Base-by-base conservation (phyloP, 331 rosid genomes). In the Malus hybrid region DNA sequence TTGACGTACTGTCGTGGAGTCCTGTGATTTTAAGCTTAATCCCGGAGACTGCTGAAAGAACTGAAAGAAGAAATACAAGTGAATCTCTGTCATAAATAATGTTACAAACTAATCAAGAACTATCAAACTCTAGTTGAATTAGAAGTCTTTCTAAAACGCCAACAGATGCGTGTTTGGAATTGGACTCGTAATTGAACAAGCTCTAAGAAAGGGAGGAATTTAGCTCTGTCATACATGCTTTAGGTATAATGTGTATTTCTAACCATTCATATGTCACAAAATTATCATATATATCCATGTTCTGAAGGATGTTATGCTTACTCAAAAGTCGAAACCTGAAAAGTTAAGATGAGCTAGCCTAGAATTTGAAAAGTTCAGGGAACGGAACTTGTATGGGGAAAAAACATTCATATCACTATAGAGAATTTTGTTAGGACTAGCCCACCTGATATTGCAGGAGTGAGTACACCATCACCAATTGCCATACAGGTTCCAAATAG, bases 391-490 rank as follows among this genome's bases (percentile, higher is more conserved):
- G 78, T 78, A 78, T 54, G 80, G 70, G 57, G 73, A 2, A 46
- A 83, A 34, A 87, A 79, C 71, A 77, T 50, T 73, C 75, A 75
- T 64, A 75, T 81, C 85, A 78, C 48, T 33, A 69, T 24, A 74
- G 78, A 79, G 71, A 67, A 78, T 76, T 65, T 76, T 72, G 31
- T 73, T 75, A 70, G 74, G 14, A 73, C 73, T 55, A 82, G 82
- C 70, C 70, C 80, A 86, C 97, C 94, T 91, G 94, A 89, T 83
- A 91, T 87, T 80, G 97, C 88, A 44, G 94, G 97, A 79, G 97
- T 91, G 74, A 91, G 85, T 69, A 90, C 90, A 32, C 92, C 90
- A 71, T 90, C 92, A 54, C 88, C 88, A 73, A 88, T 84, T 39
- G 88, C 84, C 96, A 90, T 88, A 78, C 92, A 83, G 46, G 96